These are phyloP conservation scores for Ormosia semicastrata DNA, from an alignment of 306 rosid genomes.

Conservation along the genomic window DNA sequence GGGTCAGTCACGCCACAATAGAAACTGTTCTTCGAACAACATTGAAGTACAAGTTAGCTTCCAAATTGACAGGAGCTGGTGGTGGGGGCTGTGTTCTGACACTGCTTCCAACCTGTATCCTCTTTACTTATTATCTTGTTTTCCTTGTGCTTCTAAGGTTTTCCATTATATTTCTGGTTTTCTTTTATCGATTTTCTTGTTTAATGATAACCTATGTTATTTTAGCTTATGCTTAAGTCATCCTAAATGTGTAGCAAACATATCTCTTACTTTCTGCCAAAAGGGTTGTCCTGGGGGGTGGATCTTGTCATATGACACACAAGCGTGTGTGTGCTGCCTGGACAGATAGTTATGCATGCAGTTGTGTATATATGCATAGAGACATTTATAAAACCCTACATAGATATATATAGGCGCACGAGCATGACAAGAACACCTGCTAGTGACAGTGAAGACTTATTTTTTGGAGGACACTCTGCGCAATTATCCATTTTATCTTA, in stretches of 20 bases:
- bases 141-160: constrained; percentile 6
- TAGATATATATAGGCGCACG: neutral
- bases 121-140: constrained; percentile 28
- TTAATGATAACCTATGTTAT: neutral
- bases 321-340: neutral
- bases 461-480: neutral
- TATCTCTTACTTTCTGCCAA: neutral
- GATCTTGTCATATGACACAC: neutral
- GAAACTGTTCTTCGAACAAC: constrained; percentile 91
- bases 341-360: neutral
- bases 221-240: neutral
- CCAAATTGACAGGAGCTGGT: constrained; percentile 97
- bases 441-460: neutral
- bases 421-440: neutral
- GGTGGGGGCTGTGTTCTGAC: constrained; percentile 99
- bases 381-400: neutral
- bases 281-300: neutral
- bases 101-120: constrained; percentile 90
- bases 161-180: constrained; percentile 11
- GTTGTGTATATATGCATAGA: neutral
- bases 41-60: constrained; percentile 73
- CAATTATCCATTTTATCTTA: neutral
- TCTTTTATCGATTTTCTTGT: neutral
- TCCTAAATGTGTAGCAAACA: neutral
- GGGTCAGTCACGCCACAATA: constrained; percentile 83